Conservation (phyloP, 179 eudicot genomes). For the Carnegiea gigantea region DNA sequence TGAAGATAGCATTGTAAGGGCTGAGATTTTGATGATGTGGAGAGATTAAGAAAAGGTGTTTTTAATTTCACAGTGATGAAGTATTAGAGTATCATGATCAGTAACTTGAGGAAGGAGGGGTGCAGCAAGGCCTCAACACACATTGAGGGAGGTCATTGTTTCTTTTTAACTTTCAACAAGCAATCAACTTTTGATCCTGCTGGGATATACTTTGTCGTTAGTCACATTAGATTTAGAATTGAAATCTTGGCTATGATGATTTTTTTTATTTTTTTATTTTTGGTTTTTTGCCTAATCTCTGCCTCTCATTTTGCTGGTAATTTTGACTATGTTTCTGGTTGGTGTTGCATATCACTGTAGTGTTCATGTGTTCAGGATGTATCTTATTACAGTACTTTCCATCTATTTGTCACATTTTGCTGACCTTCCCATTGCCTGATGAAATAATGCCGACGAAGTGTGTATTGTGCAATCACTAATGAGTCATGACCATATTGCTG, state of each 20-base stretch:
- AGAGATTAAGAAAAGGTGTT: not conserved
- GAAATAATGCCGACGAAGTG: not conserved
- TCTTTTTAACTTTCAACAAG: not conserved
- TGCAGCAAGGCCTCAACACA: not conserved
- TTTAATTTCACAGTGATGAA: not conserved
- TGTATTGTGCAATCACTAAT: conserved; percentile 10
- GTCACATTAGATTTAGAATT: not conserved
- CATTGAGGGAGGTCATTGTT: not conserved
- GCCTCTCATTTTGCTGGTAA: not conserved
- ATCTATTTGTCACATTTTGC: not conserved
- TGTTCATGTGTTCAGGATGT: not conserved
- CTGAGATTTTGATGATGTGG: not conserved
- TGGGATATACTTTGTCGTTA: not conserved
- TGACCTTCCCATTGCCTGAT: not conserved
- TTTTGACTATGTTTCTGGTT: not conserved
- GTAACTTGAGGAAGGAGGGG: not conserved
- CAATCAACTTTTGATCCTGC: not conserved
- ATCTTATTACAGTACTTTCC: not conserved
- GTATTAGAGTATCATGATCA: not conserved
- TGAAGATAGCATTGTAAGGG: not conserved
- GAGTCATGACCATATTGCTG: conserved; percentile 31
- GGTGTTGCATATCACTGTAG: not conserved
- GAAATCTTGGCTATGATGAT: not conserved
- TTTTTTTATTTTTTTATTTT: no score
- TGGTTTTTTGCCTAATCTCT: not conserved